Percentiles rank a stretch among this genome's conserved stretches.
phyloP scores from a whole-genome alignment of 2,329 filamentous ascomycete genomes.

The Cercospora janseana region DNA sequence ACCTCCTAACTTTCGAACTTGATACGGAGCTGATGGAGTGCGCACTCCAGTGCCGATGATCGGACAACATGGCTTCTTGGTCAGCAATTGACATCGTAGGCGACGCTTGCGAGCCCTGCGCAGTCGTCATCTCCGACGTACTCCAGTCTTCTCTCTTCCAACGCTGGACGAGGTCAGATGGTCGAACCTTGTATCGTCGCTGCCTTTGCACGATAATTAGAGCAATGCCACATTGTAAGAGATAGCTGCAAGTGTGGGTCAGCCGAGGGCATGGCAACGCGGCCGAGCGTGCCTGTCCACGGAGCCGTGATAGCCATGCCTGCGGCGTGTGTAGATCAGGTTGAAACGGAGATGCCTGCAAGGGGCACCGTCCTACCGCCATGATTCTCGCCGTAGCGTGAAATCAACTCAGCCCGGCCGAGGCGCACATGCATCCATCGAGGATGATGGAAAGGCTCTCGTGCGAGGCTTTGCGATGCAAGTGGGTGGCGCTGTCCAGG shows the following conservation, averaged over 20 bases:
- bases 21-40: no score
- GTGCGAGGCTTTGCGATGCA: conserved; percentile 7
- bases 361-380: not conserved
- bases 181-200: conserved; percentile 4
- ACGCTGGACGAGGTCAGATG: conserved; percentile 9
- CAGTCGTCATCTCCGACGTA: not conserved
- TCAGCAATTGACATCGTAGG: conserved; percentile 1
- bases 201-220: conserved; percentile 11
- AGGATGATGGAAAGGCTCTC: not conserved
- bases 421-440: no score
- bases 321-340: not conserved
- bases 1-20: no score
- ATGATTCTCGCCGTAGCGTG: no score
- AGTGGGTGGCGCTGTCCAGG: not conserved
- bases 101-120: not conserved
- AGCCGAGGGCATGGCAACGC: conserved; percentile 18
- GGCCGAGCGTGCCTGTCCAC: conserved; percentile 23
- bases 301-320: conserved; percentile 25
- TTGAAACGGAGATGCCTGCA: not conserved
- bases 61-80: conserved; percentile 6
- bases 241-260: not conserved
- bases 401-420: no score
- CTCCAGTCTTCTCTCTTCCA: not conserved
- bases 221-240: conserved; percentile 10
- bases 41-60: no score